Evolutionary conservation across 139 green algal genomes (phyloP).

Genomic region (Gonium pectorale): DNA sequence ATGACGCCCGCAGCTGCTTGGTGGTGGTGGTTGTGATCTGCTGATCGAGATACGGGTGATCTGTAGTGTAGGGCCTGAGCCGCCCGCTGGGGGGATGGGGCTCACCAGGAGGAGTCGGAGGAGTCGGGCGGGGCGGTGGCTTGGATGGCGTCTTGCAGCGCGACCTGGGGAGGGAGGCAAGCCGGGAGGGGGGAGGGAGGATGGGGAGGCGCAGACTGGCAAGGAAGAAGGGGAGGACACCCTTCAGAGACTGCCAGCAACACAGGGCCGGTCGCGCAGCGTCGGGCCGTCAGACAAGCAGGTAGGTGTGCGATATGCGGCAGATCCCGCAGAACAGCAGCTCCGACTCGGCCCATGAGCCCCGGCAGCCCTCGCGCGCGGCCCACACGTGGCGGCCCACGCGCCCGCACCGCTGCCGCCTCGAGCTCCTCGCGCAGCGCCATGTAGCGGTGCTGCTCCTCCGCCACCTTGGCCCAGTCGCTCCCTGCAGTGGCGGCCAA

Average conservation of each 20-base stretch:
- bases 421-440: slow-evolving; percentile 8
- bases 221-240: neutral
- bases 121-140: neutral
- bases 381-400: neutral
- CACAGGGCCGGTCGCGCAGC: neutral
- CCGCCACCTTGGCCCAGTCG: slow-evolving; percentile 19
- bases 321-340: neutral
- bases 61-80: too few relatives aligned
- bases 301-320: neutral
- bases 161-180: slow-evolving; percentile 4
- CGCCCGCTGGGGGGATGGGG: too few relatives aligned
- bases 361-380: neutral
- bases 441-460: slow-evolving; percentile 41
- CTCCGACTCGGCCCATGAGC: neutral
- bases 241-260: too few relatives aligned
- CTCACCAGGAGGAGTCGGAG: too few relatives aligned
- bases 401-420: neutral
- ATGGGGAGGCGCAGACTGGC: neutral
- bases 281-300: neutral
- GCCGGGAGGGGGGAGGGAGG: neutral
- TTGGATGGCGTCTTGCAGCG: slow-evolving; percentile 28
- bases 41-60: too few relatives aligned
- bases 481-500: neutral
- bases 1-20: too few relatives aligned
- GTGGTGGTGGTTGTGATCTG: too few relatives aligned